A percentile compares a stretch with the other conserved stretches of the same genome.
phyloP scores from a whole-genome alignment of 768 basidiomycete genomes.

The Russula compacta region DNA sequence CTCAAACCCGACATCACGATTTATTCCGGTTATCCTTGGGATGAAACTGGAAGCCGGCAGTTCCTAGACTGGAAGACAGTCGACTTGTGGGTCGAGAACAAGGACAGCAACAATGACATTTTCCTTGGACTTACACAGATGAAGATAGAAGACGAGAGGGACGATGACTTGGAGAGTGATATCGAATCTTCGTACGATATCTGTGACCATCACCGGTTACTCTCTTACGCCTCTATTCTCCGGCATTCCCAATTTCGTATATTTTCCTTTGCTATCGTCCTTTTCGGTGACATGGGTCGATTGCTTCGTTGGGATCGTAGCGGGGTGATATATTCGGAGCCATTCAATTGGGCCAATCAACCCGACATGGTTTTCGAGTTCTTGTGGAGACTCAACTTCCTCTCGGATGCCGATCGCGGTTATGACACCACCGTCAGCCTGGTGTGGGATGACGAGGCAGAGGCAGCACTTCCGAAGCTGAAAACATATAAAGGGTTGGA shows the following conservation, averaged over 20 bases:
- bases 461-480: background rate
- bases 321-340: background rate
- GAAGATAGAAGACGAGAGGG: background rate
- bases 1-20: too few species aligned
- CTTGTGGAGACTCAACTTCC: constrained; percentile 7
- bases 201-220: background rate
- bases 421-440: background rate
- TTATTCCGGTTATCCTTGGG: background rate
- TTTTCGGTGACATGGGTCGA: background rate
- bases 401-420: background rate
- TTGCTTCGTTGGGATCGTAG: constrained; percentile 9
- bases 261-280: background rate
- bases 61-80: constrained; percentile 5
- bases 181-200: background rate
- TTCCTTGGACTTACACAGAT: background rate
- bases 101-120: background rate
- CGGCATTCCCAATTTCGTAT: background rate
- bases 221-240: background rate
- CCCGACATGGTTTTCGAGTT: background rate
- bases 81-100: background rate
- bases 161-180: background rate
- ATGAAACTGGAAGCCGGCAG: background rate
- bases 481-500: background rate
- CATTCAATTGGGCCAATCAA: background rate
- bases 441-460: background rate